phyloP scores from a whole-genome alignment of 2,329 filamentous ascomycete genomes.

The Penicillium aurantiogriseum region DNA sequence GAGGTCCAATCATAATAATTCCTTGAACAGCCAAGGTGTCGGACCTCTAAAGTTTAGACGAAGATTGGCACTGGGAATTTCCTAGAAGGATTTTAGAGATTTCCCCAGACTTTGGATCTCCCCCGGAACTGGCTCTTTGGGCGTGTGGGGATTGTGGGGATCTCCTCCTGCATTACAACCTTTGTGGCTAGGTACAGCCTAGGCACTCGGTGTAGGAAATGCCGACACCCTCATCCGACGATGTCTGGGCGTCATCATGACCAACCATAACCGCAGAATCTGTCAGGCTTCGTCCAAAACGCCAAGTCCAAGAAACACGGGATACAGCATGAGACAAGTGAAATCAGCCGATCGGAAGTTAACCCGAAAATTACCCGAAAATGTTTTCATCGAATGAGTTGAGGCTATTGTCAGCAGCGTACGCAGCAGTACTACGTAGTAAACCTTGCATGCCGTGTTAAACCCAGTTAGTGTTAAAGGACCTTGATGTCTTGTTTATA shows the following conservation, averaged over 20 bases:
- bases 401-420: background rate
- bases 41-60: background rate
- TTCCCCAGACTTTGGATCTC: slow-evolving; percentile 13
- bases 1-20: background rate
- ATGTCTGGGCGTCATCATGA: background rate
- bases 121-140: background rate
- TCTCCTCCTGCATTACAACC: background rate
- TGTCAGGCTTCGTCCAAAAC: background rate
- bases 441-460: background rate
- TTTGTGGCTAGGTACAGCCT: background rate
- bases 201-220: background rate
- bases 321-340: background rate
- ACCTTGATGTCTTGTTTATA: background rate
- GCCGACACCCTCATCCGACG: background rate
- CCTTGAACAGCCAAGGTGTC: background rate
- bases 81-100: background rate
- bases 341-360: background rate
- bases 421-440: background rate
- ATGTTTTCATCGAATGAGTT: background rate
- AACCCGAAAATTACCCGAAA: background rate
- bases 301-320: background rate
- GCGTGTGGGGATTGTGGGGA: slow-evolving; percentile 1
- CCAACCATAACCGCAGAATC: background rate
- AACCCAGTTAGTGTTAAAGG: no score
- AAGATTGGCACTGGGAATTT: background rate